Conservation (phyloP, 257 asterid species). For the Sherardia arvensis region DNA sequence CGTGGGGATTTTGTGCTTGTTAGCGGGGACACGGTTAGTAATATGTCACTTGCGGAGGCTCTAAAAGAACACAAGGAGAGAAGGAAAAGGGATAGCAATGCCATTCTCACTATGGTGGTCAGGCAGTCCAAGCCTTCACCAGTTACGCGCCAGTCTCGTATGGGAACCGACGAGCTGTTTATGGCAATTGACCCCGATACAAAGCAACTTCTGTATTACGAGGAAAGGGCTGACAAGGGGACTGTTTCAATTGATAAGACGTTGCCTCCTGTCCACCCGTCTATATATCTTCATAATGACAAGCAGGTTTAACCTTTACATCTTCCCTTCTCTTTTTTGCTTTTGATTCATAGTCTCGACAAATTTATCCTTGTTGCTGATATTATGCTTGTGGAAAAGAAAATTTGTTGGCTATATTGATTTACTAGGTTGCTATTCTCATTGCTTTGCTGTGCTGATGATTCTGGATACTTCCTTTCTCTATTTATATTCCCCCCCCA, state of each 20-base stretch:
- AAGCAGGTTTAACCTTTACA: conserved; percentile 58
- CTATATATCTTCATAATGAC: conserved; percentile 75
- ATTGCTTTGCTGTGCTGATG: neutral
- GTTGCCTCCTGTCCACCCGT: conserved; percentile 52
- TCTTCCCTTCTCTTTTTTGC: conserved; percentile 12
- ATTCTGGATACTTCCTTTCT: neutral
- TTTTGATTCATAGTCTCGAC: too few relatives aligned
- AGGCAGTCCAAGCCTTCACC: conserved; percentile 77
- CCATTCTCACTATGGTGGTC: conserved; percentile 92
- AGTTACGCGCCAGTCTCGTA: conserved; percentile 75
- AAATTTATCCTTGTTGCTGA: too few relatives aligned
- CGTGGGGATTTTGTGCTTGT: conserved; percentile 89
- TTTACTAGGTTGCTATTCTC: neutral
- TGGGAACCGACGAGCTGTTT: conserved; percentile 90
- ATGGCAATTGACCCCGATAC: conserved; percentile 86
- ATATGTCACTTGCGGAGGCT: conserved; percentile 76
- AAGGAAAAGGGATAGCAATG: conserved; percentile 72
- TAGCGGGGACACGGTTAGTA: conserved; percentile 93
- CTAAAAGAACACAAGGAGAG: conserved; percentile 86
- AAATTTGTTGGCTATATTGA: neutral
- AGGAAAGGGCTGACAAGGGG: conserved; percentile 68
- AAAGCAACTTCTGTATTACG: conserved; percentile 79
- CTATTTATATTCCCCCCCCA: neutral
- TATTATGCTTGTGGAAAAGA: neutral
- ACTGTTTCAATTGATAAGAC: conserved; percentile 59